phyloP scores from a whole-genome alignment of 345 rosid genomes.

The Salix udensis region DNA sequence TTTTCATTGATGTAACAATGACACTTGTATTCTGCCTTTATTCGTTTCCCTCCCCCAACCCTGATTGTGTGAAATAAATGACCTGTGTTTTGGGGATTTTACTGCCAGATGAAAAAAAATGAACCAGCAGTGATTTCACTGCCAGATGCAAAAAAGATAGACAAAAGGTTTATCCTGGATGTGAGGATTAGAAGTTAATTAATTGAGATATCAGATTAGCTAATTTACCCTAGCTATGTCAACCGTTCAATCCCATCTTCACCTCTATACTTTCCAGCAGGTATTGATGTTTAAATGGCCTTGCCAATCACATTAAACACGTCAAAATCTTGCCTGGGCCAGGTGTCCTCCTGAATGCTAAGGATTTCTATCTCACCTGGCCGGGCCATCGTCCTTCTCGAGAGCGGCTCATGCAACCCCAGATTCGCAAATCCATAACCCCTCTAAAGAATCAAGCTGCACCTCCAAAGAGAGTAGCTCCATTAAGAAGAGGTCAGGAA shows the following conservation, averaged over 20 bases:
- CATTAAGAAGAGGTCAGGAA: slow-evolving; percentile 27
- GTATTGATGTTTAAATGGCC: neutral
- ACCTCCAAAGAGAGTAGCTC: slow-evolving; percentile 17
- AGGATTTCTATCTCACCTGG: neutral
- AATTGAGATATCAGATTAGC: neutral
- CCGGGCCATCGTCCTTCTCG: slow-evolving; percentile 8
- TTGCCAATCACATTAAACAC: neutral
- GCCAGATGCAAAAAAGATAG: neutral
- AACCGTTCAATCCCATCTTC: neutral
- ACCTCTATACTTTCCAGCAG: neutral
- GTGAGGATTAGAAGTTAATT: neutral
- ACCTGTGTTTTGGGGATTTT: neutral
- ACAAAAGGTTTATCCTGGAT: neutral
- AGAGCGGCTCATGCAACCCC: slow-evolving; percentile 1
- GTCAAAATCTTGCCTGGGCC: neutral
- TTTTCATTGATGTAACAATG: neutral
- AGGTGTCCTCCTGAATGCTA: neutral
- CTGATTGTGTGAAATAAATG: neutral
- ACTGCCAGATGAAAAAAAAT: neutral
- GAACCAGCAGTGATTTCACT: neutral
- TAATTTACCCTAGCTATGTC: neutral
- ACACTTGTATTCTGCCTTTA: neutral
- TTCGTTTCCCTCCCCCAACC: neutral
- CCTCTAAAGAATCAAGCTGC: slow-evolving; percentile 10
- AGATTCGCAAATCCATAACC: slow-evolving; percentile 1